phyloP scores from a whole-genome alignment of 257 asterid genomes.

The Nicotiana sylvestris region DNA sequence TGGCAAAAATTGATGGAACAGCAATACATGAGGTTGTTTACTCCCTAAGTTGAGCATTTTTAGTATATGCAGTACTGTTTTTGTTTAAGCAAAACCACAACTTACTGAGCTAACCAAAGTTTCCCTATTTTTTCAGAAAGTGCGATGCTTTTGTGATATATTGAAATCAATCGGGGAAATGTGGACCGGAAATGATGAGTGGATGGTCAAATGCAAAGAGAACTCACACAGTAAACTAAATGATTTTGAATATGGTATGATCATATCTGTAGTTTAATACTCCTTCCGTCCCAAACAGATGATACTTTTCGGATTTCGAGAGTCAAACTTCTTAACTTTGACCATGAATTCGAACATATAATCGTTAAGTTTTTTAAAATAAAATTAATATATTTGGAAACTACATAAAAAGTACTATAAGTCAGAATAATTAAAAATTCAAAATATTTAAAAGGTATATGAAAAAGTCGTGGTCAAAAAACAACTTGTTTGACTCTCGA shows the following conservation, averaged over 20 bases:
- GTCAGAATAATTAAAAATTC: too few relatives aligned
- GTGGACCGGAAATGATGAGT: constrained; percentile 60
- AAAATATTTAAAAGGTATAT: too few relatives aligned
- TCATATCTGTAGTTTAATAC: not conserved
- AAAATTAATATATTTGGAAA: too few relatives aligned
- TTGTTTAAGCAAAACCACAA: not conserved
- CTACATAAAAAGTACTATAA: too few relatives aligned
- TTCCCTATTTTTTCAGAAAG: constrained; percentile 35
- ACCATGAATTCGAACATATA: too few relatives aligned
- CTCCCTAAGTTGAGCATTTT: not conserved
- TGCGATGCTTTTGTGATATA: constrained; percentile 51
- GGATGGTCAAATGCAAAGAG: constrained; percentile 61
- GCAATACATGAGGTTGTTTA: constrained; percentile 50
- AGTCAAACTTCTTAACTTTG: too few relatives aligned
- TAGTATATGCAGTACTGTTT: not conserved
- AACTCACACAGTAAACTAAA: constrained; percentile 30
- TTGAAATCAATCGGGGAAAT: constrained; percentile 62
- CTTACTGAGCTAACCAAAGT: not conserved
- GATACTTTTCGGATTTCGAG: too few relatives aligned
- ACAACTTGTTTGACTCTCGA: too few relatives aligned
- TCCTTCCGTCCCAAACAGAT: too few relatives aligned
- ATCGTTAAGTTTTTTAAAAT: too few relatives aligned
- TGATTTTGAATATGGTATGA: constrained; percentile 47
- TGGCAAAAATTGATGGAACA: constrained; percentile 43
- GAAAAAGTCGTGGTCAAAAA: too few relatives aligned